Evolutionary conservation across 306 rosid species (phyloP), one percentile per base, ranked within the genome.

Genomic region (Cicer pinnatifidum): DNA sequence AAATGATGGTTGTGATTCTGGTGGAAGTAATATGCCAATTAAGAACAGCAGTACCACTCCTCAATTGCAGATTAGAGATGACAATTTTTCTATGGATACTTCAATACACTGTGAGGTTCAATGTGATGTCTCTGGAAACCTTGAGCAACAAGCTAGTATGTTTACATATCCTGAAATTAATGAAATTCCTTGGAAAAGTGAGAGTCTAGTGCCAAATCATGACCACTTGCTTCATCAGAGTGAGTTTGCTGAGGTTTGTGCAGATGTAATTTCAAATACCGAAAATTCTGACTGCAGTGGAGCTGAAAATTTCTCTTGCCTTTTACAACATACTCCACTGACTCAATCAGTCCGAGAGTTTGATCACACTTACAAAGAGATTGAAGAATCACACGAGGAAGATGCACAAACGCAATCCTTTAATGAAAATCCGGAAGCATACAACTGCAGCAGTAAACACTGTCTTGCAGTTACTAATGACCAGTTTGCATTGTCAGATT

Each of bases 41-140:
- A 23, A 38, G 20, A 67, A 51, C 40, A 1, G 43, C n/a, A 65
- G 57, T 67, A 6, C 6, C 44, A 75, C 48, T 43, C 51, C 58
- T 2, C 76, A 75, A 17, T 65, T 20, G 50, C 86, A 75, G 72
- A 64, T 33, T 48, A 75, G 51, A 51, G 63, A 51, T 12, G 75
- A 68, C 11, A 54, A 43, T 62, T 80, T 62, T 62, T 77, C 75
- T 54, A 40, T 47, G 77, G 77, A 59, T 48, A 23, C 69, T 41
- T 69, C 83, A 63, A 69, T 77, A 35, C 28, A 59, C 67, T 64
- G 38, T 74, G 81, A 73, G 64, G 56, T 51, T 68, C 71, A 56
- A 54, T 16, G 2, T 4, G 60, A 76, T 80, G 65, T 8, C 71
- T 7, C 56, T 44, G 77, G 54, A 84, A 67, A 46, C 72, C 61